Conservation (phyloP, 495 filamentous ascomycete genomes). For the Neurospora sp. region DNA sequence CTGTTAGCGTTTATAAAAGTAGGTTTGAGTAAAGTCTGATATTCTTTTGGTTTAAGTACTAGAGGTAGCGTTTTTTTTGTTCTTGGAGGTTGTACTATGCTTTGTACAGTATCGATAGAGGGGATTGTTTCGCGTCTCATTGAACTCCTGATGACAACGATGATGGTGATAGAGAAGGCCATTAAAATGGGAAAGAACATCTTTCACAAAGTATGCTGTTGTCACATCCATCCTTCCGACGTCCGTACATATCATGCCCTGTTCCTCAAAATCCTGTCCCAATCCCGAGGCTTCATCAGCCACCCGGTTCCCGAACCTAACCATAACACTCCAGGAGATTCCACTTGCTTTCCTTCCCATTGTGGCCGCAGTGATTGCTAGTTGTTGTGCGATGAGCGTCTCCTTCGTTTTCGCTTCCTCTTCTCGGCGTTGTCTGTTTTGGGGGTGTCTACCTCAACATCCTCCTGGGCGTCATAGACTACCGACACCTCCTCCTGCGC, state of each 20-base stretch:
- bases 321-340: background rate
- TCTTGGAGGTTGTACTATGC: background rate
- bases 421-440: background rate
- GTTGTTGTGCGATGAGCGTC: background rate
- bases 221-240: background rate
- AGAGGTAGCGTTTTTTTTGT: background rate
- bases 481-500: background rate
- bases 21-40: background rate
- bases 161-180: background rate
- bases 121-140: background rate
- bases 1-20: background rate
- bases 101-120: background rate
- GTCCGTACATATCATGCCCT: background rate
- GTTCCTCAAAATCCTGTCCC: background rate
- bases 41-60: background rate
- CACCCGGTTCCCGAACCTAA: background rate
- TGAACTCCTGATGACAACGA: background rate
- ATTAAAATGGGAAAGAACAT: background rate
- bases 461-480: background rate
- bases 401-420: background rate
- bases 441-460: background rate
- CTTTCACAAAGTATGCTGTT: background rate
- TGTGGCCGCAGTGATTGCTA: background rate
- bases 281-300: background rate
- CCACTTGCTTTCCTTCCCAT: background rate